A percentile compares a stretch with the other conserved stretches of the same genome.
Evolutionary conservation across 352 stramenopile genomes (phyloP).

Genomic region (Pythium phragmiticola): DNA sequence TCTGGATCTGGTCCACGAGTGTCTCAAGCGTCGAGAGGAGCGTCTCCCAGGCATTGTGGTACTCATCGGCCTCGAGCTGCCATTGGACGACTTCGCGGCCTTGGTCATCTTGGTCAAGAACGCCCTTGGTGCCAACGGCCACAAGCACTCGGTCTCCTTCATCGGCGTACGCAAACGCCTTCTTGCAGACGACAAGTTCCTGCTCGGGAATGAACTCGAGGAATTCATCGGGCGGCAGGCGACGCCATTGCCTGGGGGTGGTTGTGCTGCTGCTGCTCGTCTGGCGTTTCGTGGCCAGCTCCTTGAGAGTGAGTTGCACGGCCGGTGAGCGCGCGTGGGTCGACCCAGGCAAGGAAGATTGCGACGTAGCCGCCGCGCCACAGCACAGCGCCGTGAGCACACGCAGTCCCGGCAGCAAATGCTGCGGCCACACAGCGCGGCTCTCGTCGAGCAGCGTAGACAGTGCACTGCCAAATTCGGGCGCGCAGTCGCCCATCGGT

Average conservation of each 20-base stretch:
- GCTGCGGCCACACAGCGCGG: slow-evolving; percentile 34
- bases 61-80: slow-evolving; percentile 30
- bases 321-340: slow-evolving; percentile 8
- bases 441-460: slow-evolving; percentile 14
- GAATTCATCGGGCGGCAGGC: slow-evolving; percentile 51
- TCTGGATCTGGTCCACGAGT: slow-evolving; percentile 45
- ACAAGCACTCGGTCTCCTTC: slow-evolving; percentile 40
- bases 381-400: slow-evolving; percentile 48
- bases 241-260: slow-evolving; percentile 13
- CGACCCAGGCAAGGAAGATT: not conserved
- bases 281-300: slow-evolving; percentile 39
- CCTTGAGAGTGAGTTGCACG: slow-evolving; percentile 49
- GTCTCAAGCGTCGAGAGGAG: slow-evolving; percentile 41
- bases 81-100: slow-evolving; percentile 46
- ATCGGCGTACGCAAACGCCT: slow-evolving; percentile 52
- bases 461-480: slow-evolving; percentile 21
- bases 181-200: slow-evolving; percentile 37
- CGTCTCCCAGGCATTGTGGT: slow-evolving; percentile 49
- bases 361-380: slow-evolving; percentile 18
- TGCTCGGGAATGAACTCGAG: slow-evolving; percentile 31
- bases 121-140: slow-evolving; percentile 40
- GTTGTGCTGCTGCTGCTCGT: not conserved
- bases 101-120: slow-evolving; percentile 25
- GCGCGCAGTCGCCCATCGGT: not conserved
- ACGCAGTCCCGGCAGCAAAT: slow-evolving; percentile 43